phyloP scores from a whole-genome alignment of 257 asterid genomes.

The Pogostemon cablin region DNA sequence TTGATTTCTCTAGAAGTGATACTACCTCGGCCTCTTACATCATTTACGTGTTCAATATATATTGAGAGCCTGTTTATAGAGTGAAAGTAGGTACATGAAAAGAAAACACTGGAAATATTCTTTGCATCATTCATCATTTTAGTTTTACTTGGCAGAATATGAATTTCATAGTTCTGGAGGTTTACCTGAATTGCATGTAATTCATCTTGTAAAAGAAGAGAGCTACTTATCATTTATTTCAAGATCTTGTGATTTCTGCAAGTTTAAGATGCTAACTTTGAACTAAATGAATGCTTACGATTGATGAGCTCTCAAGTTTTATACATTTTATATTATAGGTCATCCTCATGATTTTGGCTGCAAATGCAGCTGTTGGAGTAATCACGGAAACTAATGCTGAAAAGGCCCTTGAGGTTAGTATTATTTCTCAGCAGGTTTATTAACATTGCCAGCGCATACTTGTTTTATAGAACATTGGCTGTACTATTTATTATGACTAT shows the following conservation, averaged over 20 bases:
- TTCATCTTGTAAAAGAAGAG: conserved; percentile 21
- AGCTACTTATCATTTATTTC: conserved; percentile 8
- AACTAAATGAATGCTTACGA: conserved; percentile 22
- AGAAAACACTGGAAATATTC: not conserved
- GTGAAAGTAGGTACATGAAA: conserved; percentile 14
- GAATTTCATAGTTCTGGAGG: conserved; percentile 13
- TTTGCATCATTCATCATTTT: not conserved
- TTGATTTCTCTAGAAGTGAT: conserved; percentile 8
- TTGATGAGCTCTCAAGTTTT: conserved; percentile 26
- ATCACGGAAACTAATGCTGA: conserved; percentile 99
- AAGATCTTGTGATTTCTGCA: conserved; percentile 18
- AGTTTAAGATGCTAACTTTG: conserved; percentile 6
- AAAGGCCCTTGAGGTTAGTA: conserved; percentile 95
- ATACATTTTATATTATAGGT: conserved; percentile 52
- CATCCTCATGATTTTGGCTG: conserved; percentile 96
- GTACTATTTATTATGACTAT: no score
- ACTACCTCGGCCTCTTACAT: conserved; percentile 10
- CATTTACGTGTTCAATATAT: conserved; percentile 14
- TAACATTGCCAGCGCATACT: conserved; percentile 17
- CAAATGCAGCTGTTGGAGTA: conserved; percentile 99
- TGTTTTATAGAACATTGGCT: not conserved
- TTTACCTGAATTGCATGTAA: not conserved
- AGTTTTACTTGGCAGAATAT: not conserved
- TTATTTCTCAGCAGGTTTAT: conserved; percentile 26
- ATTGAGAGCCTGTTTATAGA: conserved; percentile 10